Evolutionary conservation across 1,284 basidiomycete genomes (phyloP), one percentile per base, ranked within the genome.

Genomic region (Boletus albobrunnescens): DNA sequence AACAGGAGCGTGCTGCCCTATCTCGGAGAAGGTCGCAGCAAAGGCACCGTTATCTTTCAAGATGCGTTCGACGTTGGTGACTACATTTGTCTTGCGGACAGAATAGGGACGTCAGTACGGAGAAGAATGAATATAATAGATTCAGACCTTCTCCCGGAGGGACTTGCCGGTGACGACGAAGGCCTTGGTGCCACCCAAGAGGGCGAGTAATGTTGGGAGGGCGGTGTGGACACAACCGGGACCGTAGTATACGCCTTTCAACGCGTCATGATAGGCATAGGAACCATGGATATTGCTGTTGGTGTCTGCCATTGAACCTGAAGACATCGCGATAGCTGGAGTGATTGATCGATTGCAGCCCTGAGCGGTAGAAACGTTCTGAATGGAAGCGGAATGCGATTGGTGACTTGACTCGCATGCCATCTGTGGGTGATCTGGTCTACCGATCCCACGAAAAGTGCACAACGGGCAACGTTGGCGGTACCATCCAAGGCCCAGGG

Each of bases 1-100:
- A 44, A 90, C 73, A 4, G 87, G 88, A 0, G 85, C 72, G 58
- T 91, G 87, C 63, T 91, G 76, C 9, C 84, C 85, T 51, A 91
- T 89, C 55, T 85, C 81, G 51, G 72, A 79, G 67, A 87, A 90
- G 5, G 84, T 88, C 20, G 73, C 77, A 40, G 78, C 82, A 59
- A 79, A 82, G 13, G 78, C 79, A 50, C 73, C 64, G 51, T 70
- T 69, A 39, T 77, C 74, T 48, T 73, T 76, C 41, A 88, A 67
- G 42, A 86, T 70, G 16, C 54, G 64, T 63, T 85, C 79, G 6
- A 88, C 71, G 42, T 67, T 72, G 56, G 71, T 70, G n/a, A 87
- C 75, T 11, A 84, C 73, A 54, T 82, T 76, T 1, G 84, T 86
- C 84, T 87, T 47, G 8, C 10, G 24, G 35, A 44, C 8, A 23